A percentile compares a stretch with the other conserved stretches of the same genome.
Conservation (phyloP, 306 rosid species). For the Malus sieversii region DNA sequence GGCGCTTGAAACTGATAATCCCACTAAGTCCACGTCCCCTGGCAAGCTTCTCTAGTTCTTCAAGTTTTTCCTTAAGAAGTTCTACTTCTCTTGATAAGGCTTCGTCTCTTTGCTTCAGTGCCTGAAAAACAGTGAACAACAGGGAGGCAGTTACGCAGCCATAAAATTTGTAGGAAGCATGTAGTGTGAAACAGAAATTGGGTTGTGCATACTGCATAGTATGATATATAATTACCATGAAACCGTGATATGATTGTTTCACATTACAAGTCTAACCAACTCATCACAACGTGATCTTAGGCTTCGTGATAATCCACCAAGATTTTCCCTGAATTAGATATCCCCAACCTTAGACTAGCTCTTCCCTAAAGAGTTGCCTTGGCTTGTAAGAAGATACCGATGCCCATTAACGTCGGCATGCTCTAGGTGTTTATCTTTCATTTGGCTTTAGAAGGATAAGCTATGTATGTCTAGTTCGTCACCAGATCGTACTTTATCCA, state of each 20-base stretch:
- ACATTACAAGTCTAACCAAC: neutral
- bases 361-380: neutral
- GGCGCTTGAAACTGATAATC: slow-evolving; percentile 44
- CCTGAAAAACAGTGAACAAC: slow-evolving; percentile 36
- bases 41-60: slow-evolving; percentile 67
- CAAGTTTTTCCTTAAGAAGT: slow-evolving; percentile 46
- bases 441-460: neutral
- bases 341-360: neutral
- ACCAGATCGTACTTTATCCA: neutral
- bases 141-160: neutral
- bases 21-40: slow-evolving; percentile 69
- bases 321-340: neutral
- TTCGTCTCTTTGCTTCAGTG: slow-evolving; percentile 54
- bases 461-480: neutral
- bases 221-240: neutral
- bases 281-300: neutral
- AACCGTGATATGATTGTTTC: neutral
- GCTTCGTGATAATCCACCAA: neutral
- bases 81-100: slow-evolving; percentile 52
- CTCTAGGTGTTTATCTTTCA: neutral
- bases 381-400: neutral
- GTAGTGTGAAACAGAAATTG: neutral
- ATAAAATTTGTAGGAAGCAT: slow-evolving; percentile 7
- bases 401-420: neutral
- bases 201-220: neutral